A percentile compares a stretch with the other conserved stretches of the same genome.
Evolutionary conservation across 441 rosid genomes (phyloP).

Genomic region (Gossypium armourianum): DNA sequence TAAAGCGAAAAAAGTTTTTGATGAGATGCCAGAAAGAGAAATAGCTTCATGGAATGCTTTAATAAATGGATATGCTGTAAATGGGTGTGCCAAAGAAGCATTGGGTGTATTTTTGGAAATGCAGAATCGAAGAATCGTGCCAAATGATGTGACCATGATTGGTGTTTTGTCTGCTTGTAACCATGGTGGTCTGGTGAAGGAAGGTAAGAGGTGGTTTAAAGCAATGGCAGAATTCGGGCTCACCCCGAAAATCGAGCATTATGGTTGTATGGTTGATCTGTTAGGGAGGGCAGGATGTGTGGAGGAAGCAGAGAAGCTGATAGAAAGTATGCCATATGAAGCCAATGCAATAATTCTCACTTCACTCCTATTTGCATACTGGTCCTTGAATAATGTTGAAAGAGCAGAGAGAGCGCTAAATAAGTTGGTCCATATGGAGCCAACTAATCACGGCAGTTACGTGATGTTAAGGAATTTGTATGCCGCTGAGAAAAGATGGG

Average conservation of each 20-base stretch:
- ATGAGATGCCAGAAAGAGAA: conserved; percentile 29
- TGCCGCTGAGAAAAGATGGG: conserved; percentile 42
- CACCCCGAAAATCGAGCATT: conserved; percentile 37
- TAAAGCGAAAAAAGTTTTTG: conserved; percentile 30
- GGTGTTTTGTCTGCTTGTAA: conserved; percentile 48
- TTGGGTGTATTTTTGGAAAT: conserved; percentile 30
- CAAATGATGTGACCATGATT: conserved; percentile 44
- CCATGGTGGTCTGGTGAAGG: conserved; percentile 44
- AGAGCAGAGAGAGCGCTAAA: conserved; percentile 34
- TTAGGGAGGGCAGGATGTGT: conserved; percentile 40
- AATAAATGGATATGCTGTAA: conserved; percentile 42
- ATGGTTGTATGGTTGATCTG: conserved; percentile 47
- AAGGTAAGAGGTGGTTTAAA: conserved; percentile 42
- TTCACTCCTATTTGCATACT: conserved; percentile 44
- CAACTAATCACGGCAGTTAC: conserved; percentile 37
- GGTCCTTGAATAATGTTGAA: conserved; percentile 29
- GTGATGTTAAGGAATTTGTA: conserved; percentile 40
- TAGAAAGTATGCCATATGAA: conserved; percentile 35
- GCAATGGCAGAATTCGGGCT: conserved; percentile 32
- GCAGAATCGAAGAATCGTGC: conserved; percentile 25
- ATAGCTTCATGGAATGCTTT: conserved; percentile 50
- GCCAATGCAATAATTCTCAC: conserved; percentile 40
- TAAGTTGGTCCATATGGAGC: conserved; percentile 27
- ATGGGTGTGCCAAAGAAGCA: conserved; percentile 42
- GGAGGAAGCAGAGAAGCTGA: conserved; percentile 41